These are phyloP conservation scores for Oryza glumipatula DNA, from an alignment of 176 grass and related monocot species.

Conservation along the genomic window DNA sequence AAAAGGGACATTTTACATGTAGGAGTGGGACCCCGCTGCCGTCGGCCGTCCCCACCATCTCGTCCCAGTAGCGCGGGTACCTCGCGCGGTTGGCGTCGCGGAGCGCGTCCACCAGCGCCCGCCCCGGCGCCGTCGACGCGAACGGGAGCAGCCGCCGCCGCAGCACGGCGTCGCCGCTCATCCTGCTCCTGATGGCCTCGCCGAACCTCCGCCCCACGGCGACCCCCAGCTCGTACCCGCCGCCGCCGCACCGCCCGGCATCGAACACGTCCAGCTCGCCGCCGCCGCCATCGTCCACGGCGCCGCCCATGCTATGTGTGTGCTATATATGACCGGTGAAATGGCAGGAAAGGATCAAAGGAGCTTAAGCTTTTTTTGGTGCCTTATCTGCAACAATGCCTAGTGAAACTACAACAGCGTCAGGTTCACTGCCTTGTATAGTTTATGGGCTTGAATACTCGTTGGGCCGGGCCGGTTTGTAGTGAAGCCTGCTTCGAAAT, in stretches of 20 bases:
- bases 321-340: not conserved
- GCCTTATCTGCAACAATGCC: not conserved
- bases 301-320: not conserved
- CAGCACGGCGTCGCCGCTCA: conserved; percentile 56
- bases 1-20: conserved; percentile 37
- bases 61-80: conserved; percentile 78
- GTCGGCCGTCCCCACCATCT: conserved; percentile 66
- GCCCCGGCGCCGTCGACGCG: conserved; percentile 48
- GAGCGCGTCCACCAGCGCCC: conserved; percentile 56
- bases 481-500: too few species aligned
- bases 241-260: conserved; percentile 49
- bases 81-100: conserved; percentile 50
- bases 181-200: conserved; percentile 64
- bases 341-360: not conserved
- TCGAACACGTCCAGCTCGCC: conserved; percentile 57
- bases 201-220: conserved; percentile 63
- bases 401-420: not conserved
- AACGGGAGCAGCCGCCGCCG: conserved; percentile 78
- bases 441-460: too few species aligned
- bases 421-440: too few species aligned
- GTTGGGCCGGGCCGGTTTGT: too few species aligned
- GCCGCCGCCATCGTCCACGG: not conserved
- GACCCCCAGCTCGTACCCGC: conserved; percentile 51
- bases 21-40: conserved; percentile 68
- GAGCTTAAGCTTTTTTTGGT: not conserved